Evolutionary conservation across 2,329 filamentous ascomycete species (phyloP), one percentile per base, ranked within the genome.

Genomic region (Fusarium musae): DNA sequence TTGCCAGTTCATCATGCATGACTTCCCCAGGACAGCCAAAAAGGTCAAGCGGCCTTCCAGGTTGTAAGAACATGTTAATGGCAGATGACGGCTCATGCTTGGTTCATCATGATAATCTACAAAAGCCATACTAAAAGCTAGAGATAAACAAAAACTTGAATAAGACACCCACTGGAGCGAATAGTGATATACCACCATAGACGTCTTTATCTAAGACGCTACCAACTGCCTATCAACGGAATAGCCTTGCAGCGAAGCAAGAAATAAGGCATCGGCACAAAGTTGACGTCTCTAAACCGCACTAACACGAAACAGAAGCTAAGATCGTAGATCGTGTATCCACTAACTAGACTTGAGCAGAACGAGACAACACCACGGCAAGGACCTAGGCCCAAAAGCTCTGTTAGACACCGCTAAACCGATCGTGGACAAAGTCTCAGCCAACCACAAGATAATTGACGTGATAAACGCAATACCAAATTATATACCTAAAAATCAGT

Each of bases 321-420:
- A 26, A 36, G 39, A 59, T 21, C 57, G 34, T 8, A n/a, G 30
- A 36, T 54, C 4, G 21, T 37, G 52, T 62, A 59, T 59, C 52
- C 59, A 62, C 52, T 46, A 15, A 62, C 52, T 46, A 15, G 16
- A 6, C 34, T 15, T 34, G 7, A 1, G 2, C 44, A 36, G 16
- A 43, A 37, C 8, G 16, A 63, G 54, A 61, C 30, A 34, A 34
- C 30, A 32, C 8, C 26, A 21, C 30, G 43, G 19, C 36, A 58
- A 40, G 15, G 47, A 28, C 65, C 53, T 40, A 53, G 46, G 62
- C 28, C 42, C 16, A 49, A 40, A 53, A 63, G 54, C 42, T 49
- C 36, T 54, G 13, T 7, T 37, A 11, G 32, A 53, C 37, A 69
- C 65, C 65, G 66, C 66, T 69, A 69, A 47, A 64, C 66, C 65